Percentiles rank a stretch among this genome's conserved stretches.
These are phyloP conservation scores for Annulohypoxylon truncatum DNA, from an alignment of 2,329 filamentous ascomycete genomes.

Conservation along the genomic window DNA sequence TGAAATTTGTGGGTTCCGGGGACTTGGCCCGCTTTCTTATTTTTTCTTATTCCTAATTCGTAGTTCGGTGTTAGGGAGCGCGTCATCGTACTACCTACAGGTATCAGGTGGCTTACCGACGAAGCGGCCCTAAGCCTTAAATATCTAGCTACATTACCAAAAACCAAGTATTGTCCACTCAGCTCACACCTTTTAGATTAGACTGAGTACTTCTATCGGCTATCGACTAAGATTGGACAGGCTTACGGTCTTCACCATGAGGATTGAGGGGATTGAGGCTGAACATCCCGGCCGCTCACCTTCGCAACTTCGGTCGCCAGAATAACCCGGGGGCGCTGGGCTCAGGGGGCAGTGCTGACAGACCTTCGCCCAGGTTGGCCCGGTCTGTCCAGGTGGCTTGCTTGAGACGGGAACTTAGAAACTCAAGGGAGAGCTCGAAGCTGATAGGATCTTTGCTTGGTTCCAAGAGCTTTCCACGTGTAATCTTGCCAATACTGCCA, in stretches of 20 bases:
- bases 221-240: neutral
- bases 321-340: neutral
- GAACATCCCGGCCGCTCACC: constrained; percentile 23
- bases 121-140: constrained; percentile 24
- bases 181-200: constrained; percentile 5
- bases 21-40: constrained; percentile 3
- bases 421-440: neutral
- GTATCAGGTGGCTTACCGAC: constrained; percentile 24
- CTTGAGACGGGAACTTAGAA: neutral
- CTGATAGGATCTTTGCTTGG: constrained; percentile 9
- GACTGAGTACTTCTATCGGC: neutral
- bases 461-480: constrained; percentile 2
- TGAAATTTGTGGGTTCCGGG: constrained; percentile 8
- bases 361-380: neutral
- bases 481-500: constrained; percentile 6
- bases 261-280: constrained; percentile 23
- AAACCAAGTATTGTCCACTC: neutral
- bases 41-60: constrained; percentile 28
- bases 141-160: constrained; percentile 2
- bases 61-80: constrained; percentile 29
- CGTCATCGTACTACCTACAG: constrained; percentile 26
- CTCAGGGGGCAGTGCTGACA: constrained; percentile 25
- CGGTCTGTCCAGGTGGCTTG: neutral
- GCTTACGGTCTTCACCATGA: neutral
- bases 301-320: constrained; percentile 29